Base-by-base conservation (phyloP, 2,329 filamentous ascomycete genomes). In the Diaporthe vaccinii region DNA sequence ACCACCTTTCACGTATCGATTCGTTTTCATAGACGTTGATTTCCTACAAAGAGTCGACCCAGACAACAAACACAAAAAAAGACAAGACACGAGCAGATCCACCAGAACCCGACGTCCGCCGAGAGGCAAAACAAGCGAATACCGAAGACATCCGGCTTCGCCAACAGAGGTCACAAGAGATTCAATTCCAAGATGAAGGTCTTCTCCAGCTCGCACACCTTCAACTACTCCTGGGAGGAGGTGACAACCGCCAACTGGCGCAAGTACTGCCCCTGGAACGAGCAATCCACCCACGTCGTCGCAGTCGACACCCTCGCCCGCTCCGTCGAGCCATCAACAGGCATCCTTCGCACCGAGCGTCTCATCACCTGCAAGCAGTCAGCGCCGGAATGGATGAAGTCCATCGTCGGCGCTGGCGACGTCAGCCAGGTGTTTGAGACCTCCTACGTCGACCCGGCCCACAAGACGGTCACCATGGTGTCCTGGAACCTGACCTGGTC, bases 181-280 rank as follows among this genome's bases (percentile, higher is more conserved):
- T 22, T 28, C 22, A 22, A n/a, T 22, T 25, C 51, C 39, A 72
- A 58, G 36, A 76, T 76, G 76, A 77, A 76, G 90, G 94, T 98
- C 86, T 98, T 98, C 82, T 94, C 95, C 80, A 97, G 95, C 82
- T 88, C 89, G 53, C 94, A 95, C 85, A 95, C 95, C 77, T 99
- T 97, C 87, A 91, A 98, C 87, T 99, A 99, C 89, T 98, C 96
- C 61, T 99, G 97, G 97, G 95, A 98, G 82, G 96, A 98, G 85
- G 97, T 99, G 49, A 98, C 95, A 36, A 95, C 95, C 20, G 95
- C 94, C 83, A 99, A 99, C 90, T 99, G 97, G 97, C 93, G 93
- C 80, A 99, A 99, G 85, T 99, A 99, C 87, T 97, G 95, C 82
- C 96, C 96, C 28, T 98, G 97, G 96, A 99, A 99, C 88, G 94